Base-by-base conservation (phyloP, 192 early-diverging fungal genomes). In the Podochytrium sp. region DNA sequence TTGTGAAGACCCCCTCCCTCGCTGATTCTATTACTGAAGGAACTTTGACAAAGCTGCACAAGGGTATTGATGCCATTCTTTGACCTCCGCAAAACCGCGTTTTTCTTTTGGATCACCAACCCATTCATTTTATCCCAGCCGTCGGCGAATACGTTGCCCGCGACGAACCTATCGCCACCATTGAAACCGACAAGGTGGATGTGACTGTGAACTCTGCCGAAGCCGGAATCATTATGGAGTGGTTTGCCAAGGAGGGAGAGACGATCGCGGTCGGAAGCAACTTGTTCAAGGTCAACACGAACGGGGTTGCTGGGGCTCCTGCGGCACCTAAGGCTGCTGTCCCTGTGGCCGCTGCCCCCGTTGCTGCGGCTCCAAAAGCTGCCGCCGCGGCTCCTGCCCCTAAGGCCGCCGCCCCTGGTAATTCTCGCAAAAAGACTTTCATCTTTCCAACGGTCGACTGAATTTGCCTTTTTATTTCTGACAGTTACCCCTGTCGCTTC, bases 161-260 rank as follows among this genome's bases (percentile, higher is more conserved):
- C 67, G 98, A 99, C 73, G 98, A 99, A 75, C 92, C 93, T 75
- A 88, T 98, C 33, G 95, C 95, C 30, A 96, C 95, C 35, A 98
- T 99, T 59, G 98, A 99, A 80, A 99, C 98, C 42, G 98, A 99
- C 87, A 99, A 99, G 88, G 90, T 99, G 64, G 98, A 98, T 80
- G 92, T 98, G 29, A 89, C 94, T 25, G 92, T 99, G 75, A 99
- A 99, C 87, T 93, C 95, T 38, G 95, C 95, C 50, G 92, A 92
- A 50, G 85, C 91, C 43, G 98, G 98, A 30, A 91, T 86, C 20
- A 88, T 99, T 62, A 74, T 93, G 34, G 94, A 93, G 81, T 63
- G 90, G 30, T 92, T 88, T 70, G 90, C 91, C 61, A 87, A 91
- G 33, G 94, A 94, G 76, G 94, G 95, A 35, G 93, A 95, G 78